A percentile compares a stretch with the other conserved stretches of the same genome.
Conservation (phyloP, 352 stramenopile species). For the Aphanomyces astaci region DNA sequence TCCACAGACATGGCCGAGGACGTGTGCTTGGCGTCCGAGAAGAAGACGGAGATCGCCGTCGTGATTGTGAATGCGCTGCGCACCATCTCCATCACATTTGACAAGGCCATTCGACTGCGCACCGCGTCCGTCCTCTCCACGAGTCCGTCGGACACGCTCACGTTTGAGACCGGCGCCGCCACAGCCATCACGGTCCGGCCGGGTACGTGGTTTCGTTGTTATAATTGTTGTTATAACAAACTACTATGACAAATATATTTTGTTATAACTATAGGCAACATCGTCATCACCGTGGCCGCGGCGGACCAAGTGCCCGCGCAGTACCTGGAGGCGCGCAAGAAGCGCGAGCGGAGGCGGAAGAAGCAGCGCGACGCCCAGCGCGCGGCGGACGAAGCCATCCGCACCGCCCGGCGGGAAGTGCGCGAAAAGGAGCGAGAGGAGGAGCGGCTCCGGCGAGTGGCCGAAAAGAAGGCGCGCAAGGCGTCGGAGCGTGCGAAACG, state of each 20-base stretch:
- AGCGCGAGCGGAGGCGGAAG: slow-evolving; percentile 69
- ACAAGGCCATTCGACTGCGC: slow-evolving; percentile 47
- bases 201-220: slow-evolving; percentile 31
- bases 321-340: slow-evolving; percentile 80
- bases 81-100: slow-evolving; percentile 65
- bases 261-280: slow-evolving; percentile 25
- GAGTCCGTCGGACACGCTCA: slow-evolving; percentile 53
- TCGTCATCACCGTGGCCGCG: not conserved
- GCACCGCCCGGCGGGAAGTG: slow-evolving; percentile 56
- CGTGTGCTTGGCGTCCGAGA: slow-evolving; percentile 67
- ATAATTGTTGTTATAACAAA: no score
- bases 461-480: slow-evolving; percentile 84
- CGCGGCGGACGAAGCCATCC: slow-evolving; percentile 65
- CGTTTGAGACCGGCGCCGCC: slow-evolving; percentile 33
- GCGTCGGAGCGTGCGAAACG: slow-evolving; percentile 56
- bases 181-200: slow-evolving; percentile 32
- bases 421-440: slow-evolving; percentile 56
- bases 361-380: slow-evolving; percentile 64
- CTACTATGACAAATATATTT: no score
- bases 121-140: slow-evolving; percentile 44
- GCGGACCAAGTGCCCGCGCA: slow-evolving; percentile 50
- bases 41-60: slow-evolving; percentile 82
- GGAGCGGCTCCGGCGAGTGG: slow-evolving; percentile 64
- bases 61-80: slow-evolving; percentile 76
- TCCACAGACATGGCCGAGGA: slow-evolving; percentile 79